phyloP scores from a whole-genome alignment of 139 green algal genomes.

The Mychonastes homosphaera region DNA sequence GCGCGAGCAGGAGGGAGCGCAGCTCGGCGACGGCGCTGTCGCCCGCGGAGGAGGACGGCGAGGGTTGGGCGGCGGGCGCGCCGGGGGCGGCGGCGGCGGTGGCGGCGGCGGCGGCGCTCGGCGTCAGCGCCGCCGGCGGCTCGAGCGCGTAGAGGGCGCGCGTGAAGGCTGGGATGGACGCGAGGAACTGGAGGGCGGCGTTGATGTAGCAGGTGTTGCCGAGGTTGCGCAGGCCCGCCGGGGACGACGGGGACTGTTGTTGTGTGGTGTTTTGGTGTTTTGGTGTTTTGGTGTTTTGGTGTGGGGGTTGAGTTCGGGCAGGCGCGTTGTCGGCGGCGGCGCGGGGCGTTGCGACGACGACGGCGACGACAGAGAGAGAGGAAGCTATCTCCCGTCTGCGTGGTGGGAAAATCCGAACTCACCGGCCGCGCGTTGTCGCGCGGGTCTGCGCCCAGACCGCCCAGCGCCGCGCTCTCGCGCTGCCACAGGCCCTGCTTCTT shows the following conservation, averaged over 20 bases:
- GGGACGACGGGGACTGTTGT: constrained; percentile 12
- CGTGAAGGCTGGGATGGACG: constrained; percentile 46
- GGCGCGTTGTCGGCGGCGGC: not conserved
- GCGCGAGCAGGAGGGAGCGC: constrained; percentile 38
- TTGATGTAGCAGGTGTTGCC: constrained; percentile 88
- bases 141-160: constrained; percentile 43
- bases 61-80: not conserved
- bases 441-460: constrained; percentile 34
- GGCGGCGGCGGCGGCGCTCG: not conserved
- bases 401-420: no score
- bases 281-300: not conserved
- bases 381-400: not conserved
- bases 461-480: constrained; percentile 38
- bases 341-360: not conserved
- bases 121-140: not conserved
- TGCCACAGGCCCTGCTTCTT: constrained; percentile 65
- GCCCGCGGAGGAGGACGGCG: not conserved
- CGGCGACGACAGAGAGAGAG: not conserved
- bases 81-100: not conserved
- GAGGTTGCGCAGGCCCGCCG: constrained; percentile 67
- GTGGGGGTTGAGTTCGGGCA: not conserved
- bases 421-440: constrained; percentile 11
- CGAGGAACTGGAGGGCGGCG: constrained; percentile 72
- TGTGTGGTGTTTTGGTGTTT: not conserved
- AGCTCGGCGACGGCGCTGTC: not conserved